Conservation (phyloP, 78 protist genomes). For the Dictyostelium intermedium region DNA sequence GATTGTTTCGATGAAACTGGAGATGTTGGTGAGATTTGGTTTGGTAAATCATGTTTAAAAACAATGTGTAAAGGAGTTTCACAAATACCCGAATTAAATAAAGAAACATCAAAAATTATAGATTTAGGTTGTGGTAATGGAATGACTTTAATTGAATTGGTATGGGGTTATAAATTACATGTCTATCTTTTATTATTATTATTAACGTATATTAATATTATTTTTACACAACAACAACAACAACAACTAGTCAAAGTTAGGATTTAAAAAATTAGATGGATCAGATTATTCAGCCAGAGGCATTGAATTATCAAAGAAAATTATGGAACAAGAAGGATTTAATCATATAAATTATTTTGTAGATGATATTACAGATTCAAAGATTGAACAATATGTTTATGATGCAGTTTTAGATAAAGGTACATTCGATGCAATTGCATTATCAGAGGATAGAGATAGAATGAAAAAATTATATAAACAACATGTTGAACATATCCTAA, state of each 20-base stretch:
- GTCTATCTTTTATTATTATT: too few relatives aligned
- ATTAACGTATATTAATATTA: too few relatives aligned
- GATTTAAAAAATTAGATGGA: conserved; percentile 75
- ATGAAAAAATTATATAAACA: conserved; percentile 19
- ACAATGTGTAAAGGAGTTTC: conserved; percentile 52
- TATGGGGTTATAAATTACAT: not conserved
- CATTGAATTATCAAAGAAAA: conserved; percentile 43
- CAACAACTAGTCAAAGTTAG: conserved; percentile 19
- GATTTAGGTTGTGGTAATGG: conserved; percentile 83
- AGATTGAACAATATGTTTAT: not conserved
- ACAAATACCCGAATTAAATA: not conserved
- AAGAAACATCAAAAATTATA: conserved; percentile 25
- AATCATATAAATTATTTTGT: conserved; percentile 36
- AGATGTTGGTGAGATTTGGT: conserved; percentile 82
- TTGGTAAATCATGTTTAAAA: conserved; percentile 66
- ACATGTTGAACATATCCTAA: not conserved
- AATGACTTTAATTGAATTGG: conserved; percentile 53
- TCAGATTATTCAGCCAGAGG: conserved; percentile 74
- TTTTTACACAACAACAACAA: too few relatives aligned
- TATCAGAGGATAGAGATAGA: conserved; percentile 43
- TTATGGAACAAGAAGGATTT: conserved; percentile 21
- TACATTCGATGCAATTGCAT: conserved; percentile 79
- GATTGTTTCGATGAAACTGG: conserved; percentile 59
- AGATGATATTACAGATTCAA: conserved; percentile 58
- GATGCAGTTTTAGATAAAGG: conserved; percentile 76